phyloP scores from a whole-genome alignment of 192 early-diverging fungal genomes.

The Coemansia sp. region DNA sequence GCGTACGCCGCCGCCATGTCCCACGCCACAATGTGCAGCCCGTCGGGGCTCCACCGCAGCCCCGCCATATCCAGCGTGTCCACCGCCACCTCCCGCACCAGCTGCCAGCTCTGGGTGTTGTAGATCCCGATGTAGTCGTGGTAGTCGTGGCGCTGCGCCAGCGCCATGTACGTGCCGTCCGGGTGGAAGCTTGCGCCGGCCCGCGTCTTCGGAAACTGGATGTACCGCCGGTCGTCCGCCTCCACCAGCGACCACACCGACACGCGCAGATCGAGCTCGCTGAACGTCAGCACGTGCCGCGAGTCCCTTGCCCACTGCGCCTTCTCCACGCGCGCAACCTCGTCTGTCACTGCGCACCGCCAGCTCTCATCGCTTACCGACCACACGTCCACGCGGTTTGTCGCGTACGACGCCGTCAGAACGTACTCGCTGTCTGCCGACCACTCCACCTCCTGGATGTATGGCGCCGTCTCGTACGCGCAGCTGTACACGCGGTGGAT shows the following conservation, averaged over 20 bases:
- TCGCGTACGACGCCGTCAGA: conserved; percentile 40
- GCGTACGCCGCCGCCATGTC: too few species aligned
- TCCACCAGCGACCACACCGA: conserved; percentile 46
- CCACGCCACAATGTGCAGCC: conserved; percentile 41
- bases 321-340: conserved; percentile 26
- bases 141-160: conserved; percentile 54
- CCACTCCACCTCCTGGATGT: conserved; percentile 52
- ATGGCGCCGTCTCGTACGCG: conserved; percentile 31
- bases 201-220: conserved; percentile 45
- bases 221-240: conserved; percentile 32
- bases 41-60: conserved; percentile 45
- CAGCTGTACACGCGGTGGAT: conserved; percentile 42
- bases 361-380: conserved; percentile 38
- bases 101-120: conserved; percentile 29
- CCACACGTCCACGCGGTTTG: conserved; percentile 53
- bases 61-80: conserved; percentile 32
- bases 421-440: conserved; percentile 34
- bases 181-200: conserved; percentile 39
- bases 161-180: conserved; percentile 33
- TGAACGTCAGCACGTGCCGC: conserved; percentile 43
- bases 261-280: conserved; percentile 54
- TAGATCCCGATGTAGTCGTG: conserved; percentile 51
- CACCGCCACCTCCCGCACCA: conserved; percentile 36
- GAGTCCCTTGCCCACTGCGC: conserved; percentile 45
- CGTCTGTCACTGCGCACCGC: conserved; percentile 46